Evolutionary conservation across 441 rosid genomes (phyloP).

Genomic region (Biscutella laevigata): DNA sequence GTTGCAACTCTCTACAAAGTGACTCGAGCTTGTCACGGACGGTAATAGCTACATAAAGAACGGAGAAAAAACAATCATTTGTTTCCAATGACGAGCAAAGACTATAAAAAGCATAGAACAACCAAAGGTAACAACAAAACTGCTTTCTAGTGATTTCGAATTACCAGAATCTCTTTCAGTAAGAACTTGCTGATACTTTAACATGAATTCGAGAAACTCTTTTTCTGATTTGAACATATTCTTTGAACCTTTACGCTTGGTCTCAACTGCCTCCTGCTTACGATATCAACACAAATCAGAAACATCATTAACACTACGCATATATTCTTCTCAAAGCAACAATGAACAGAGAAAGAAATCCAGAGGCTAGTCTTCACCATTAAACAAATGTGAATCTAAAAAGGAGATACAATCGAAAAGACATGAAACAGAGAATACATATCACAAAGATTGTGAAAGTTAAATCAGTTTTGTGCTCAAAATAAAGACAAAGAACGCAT

Average conservation of each 20-base stretch:
- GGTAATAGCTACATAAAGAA: slow-evolving; percentile 44
- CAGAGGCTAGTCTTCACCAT: background rate
- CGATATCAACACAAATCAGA: slow-evolving; percentile 8
- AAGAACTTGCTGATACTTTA: slow-evolving; percentile 80
- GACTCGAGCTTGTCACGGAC: slow-evolving; percentile 88
- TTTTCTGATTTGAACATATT: slow-evolving; percentile 59
- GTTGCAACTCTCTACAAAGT: slow-evolving; percentile 80
- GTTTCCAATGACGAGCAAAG: background rate
- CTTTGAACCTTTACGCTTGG: slow-evolving; percentile 57
- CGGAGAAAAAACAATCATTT: background rate
- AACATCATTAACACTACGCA: background rate
- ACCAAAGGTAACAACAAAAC: background rate
- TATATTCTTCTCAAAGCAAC: background rate
- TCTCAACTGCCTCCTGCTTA: slow-evolving; percentile 52
- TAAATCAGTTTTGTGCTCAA: background rate
- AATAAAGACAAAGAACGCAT: background rate
- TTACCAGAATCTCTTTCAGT: slow-evolving; percentile 80
- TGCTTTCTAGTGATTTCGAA: background rate
- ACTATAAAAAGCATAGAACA: background rate
- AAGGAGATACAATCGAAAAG: background rate
- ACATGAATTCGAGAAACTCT: slow-evolving; percentile 71
- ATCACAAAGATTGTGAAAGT: background rate
- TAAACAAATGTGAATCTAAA: background rate
- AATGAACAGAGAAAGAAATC: background rate
- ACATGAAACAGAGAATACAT: background rate